Evolutionary conservation across 2,329 filamentous ascomycete species (phyloP), one percentile per base, ranked within the genome.

Genomic region (Dactylellina parvicollis): DNA sequence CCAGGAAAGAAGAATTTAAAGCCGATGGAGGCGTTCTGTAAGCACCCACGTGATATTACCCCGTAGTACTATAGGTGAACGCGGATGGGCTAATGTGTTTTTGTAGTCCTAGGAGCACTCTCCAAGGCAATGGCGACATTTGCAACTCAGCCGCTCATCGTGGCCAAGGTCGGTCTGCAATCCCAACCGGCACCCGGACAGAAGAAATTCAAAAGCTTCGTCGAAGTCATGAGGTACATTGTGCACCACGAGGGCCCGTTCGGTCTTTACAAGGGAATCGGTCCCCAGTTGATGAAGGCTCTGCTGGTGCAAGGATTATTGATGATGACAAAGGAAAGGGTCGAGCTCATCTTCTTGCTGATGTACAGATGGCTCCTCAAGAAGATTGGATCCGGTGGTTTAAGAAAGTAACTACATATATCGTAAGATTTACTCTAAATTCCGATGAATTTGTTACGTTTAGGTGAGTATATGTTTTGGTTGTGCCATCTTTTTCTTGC

Each of bases 321-420:
- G 38, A 99, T 99, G 95, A 99, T 97, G 92, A 95, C 92, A 50
- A 99, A 99, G 83, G 95, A 99, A 82, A 87, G 92, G 91, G 91
- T 98, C 81, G 94, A 98, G 81, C 83, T 98, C 10, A 80, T 93
- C 47, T 98, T 97, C 80, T 84, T 97, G 75, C 24, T 72, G 54
- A 72, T 72, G 67, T 72, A 72, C 28, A 64, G 67, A 46, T 72
- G 52, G 42, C 44, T 72, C 16, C 24, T 65, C 12, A 44, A 54
- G 52, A 64, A 64, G 67, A 20, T 60, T 32, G 59, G 28, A 12
- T 22, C 34, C 9, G 18, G 44, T n/a, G 42, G 26, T 9, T 50
- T 50, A 22, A 50, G 36, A 18, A 64, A 59, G 34, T 57, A 59
- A 67, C 10, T n/a, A 24, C 18, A 14, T 5, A 46, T 26, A 44